A percentile compares a stretch with the other conserved stretches of the same genome.
Evolutionary conservation across 495 filamentous ascomycete species (phyloP).

Genomic region (Daldinia bambusicola): DNA sequence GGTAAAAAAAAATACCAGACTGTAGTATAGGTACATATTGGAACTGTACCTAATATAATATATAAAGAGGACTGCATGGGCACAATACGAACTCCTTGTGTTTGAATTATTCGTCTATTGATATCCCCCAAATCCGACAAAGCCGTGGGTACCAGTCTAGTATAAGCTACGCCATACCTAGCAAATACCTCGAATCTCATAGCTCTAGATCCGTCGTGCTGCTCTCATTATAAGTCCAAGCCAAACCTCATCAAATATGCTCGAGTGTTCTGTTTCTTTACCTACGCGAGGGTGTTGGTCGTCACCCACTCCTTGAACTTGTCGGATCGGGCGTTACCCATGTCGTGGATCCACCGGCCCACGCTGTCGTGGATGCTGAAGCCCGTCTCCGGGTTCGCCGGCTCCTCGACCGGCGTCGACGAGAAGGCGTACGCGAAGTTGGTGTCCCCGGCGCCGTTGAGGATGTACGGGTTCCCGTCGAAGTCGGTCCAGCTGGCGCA

Average conservation of each 20-base stretch:
- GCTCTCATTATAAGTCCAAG: slow-evolving; percentile 37
- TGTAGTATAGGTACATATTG: too few species aligned
- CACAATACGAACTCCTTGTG: not conserved
- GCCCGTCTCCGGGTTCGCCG: slow-evolving; percentile 43
- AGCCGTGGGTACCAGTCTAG: slow-evolving; percentile 25
- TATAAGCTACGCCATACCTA: slow-evolving; percentile 35
- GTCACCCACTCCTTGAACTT: slow-evolving; percentile 44
- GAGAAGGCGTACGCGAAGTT: slow-evolving; percentile 56
- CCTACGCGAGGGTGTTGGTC: slow-evolving; percentile 43
- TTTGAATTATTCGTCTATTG: slow-evolving; percentile 23
- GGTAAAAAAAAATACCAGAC: too few species aligned
- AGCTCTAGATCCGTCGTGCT: slow-evolving; percentile 37
- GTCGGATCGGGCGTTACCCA: slow-evolving; percentile 47
- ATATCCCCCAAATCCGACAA: slow-evolving; percentile 19
- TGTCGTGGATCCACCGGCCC: slow-evolving; percentile 57
- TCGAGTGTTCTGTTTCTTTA: slow-evolving; percentile 10
- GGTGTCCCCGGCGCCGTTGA: slow-evolving; percentile 51
- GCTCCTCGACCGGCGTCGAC: slow-evolving; percentile 50
- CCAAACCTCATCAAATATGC: slow-evolving; percentile 13
- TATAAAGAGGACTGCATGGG: too few species aligned
- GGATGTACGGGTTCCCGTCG: slow-evolving; percentile 50
- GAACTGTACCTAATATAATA: too few species aligned
- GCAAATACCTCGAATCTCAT: slow-evolving; percentile 41
- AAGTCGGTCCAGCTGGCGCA: slow-evolving; percentile 58
- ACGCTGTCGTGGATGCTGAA: slow-evolving; percentile 60